Conservation (phyloP, 2,329 filamentous ascomycete species). For the Fonsecaea nubica region DNA sequence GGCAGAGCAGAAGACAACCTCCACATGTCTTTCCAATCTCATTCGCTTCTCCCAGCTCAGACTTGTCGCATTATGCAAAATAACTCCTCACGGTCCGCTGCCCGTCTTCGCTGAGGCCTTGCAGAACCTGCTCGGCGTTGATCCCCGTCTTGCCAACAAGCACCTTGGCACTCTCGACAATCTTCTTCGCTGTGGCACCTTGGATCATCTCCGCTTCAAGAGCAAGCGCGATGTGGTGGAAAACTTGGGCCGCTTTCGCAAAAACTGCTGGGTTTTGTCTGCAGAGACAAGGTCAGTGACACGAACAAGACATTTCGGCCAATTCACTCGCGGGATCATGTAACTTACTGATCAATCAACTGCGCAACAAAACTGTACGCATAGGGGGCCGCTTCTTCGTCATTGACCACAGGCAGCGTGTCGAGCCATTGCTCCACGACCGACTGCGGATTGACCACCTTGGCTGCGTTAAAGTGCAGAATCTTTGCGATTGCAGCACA, state of each 20-base stretch:
- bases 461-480: slow-evolving; percentile 81
- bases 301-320: slow-evolving; percentile 10
- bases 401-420: slow-evolving; percentile 88
- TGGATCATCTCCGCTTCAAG: slow-evolving; percentile 90
- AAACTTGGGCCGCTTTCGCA: slow-evolving; percentile 78
- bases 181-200: slow-evolving; percentile 77
- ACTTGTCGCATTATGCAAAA: slow-evolving; percentile 57
- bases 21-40: background rate
- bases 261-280: slow-evolving; percentile 83
- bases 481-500: slow-evolving; percentile 97
- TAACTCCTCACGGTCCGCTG: slow-evolving; percentile 80
- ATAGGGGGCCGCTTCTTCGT: slow-evolving; percentile 96
- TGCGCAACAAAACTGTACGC: slow-evolving; percentile 91
- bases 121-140: slow-evolving; percentile 76
- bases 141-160: slow-evolving; percentile 76
- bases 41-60: background rate
- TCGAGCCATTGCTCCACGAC: slow-evolving; percentile 86
- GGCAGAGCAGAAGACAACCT: background rate
- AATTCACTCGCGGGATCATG: background rate
- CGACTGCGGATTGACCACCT: slow-evolving; percentile 76
- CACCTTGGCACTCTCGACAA: slow-evolving; percentile 78
- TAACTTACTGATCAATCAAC: slow-evolving; percentile 88
- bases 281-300: slow-evolving; percentile 1
- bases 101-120: slow-evolving; percentile 76
- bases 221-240: slow-evolving; percentile 83